Evolutionary conservation across 805 yeast species (phyloP).

Genomic region (Candida tammaniensis): DNA sequence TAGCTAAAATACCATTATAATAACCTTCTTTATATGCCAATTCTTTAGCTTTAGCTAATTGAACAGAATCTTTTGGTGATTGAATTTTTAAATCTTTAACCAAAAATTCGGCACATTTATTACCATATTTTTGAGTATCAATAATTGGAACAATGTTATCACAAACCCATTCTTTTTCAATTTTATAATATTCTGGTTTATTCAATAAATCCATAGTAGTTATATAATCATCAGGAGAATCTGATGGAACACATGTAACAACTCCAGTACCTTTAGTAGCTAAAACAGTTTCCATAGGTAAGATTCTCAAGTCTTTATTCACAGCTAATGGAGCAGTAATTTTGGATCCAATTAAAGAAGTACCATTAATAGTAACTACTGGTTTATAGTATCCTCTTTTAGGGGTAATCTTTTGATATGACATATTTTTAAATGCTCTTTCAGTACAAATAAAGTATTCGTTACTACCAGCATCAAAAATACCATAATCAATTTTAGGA

Average conservation of each 20-base stretch:
- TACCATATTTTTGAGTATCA: conserved; percentile 83
- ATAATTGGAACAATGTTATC: conserved; percentile 73
- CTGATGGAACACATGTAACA: conserved; percentile 98
- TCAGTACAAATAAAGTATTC: conserved; percentile 83
- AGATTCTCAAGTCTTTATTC: conserved; percentile 67
- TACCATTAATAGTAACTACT: conserved; percentile 61
- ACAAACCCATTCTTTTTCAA: conserved; percentile 82
- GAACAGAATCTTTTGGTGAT: conserved; percentile 88
- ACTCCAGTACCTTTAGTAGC: conserved; percentile 98
- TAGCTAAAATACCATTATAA: conserved; percentile 79
- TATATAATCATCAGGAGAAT: conserved; percentile 95
- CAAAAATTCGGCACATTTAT: conserved; percentile 77
- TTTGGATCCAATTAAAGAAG: conserved; percentile 76
- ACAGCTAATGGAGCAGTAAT: conserved; percentile 81
- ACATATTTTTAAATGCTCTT: conserved; percentile 97
- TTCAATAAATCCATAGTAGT: conserved; percentile 79
- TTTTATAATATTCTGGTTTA: conserved; percentile 87
- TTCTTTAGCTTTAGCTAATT: conserved; percentile 90
- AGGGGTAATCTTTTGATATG: conserved; percentile 90
- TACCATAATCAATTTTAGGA: conserved; percentile 89
- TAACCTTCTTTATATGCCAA: conserved; percentile 94
- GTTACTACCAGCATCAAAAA: conserved; percentile 78
- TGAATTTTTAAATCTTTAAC: conserved; percentile 86
- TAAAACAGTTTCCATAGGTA: conserved; percentile 97
- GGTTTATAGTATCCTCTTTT: conserved; percentile 74